Evolutionary conservation across 1,284 basidiomycete species (phyloP), one percentile per base, ranked within the genome.

Genomic region (Puccinia horiana): DNA sequence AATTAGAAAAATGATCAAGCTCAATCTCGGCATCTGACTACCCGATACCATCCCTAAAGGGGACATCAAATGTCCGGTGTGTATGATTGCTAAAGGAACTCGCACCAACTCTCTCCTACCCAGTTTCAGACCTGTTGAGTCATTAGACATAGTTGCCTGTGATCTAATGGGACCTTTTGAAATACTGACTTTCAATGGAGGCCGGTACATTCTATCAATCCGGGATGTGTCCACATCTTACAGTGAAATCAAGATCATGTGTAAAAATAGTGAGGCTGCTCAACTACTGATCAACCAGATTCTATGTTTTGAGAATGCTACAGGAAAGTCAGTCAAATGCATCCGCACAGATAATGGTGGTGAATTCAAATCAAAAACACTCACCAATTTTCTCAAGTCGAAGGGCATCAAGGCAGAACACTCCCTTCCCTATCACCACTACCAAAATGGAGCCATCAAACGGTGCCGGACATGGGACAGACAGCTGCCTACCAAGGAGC

Each of bases 381-480:
- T 78, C 4, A 16, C 40, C 0, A 32, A 49, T 16, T 78, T 47
- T 20, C 18, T 69, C 1, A 23, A 29, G 12, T 3, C 6, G 11
- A 49, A 69, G n/a, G 76, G 76, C 3, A 78, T 78, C 23, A 47
- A 49, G 20, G 58, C 56, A 29, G 58, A 77, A 65, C 18, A 47
- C 5, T 63, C 54, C n/a, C 18, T 63, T 3, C 56, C 75, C 11
- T 76, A 76, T 54, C 26, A 58, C 26, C 74, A 76, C 56, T 54
- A 76, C n/a, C 74, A 76, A 61, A 76, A 76, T 40, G 74, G 74
- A 18, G 54, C 26, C 3, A 44, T 61, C 2, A 54, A 76, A 35
- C 5, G 54, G 49, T 58, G 9, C 52, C 11, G 18, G 52, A 35
- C 8, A 61, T 5, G 32, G 37, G 11, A 29, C 35, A 16, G 8